Base-by-base conservation (phyloP, 106 monocot genomes). In the Triglochin maritima region DNA sequence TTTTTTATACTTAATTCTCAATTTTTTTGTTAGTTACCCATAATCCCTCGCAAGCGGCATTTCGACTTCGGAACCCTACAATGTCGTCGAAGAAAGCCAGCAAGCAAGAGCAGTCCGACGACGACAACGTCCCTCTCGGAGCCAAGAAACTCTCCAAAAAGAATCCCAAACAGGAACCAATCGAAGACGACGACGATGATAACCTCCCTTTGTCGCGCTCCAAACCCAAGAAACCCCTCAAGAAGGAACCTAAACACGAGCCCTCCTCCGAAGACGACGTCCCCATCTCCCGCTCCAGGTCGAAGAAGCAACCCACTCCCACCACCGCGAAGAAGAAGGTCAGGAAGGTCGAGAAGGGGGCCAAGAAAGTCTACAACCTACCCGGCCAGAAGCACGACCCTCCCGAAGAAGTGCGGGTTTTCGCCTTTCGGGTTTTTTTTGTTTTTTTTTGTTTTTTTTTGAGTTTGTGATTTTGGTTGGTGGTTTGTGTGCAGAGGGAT, bases 301-400 rank as follows among this genome's bases (percentile, higher is more conserved):
- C 10, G 5, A 48, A 46, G 47, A 69, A 7, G 48, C 29, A 29
- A 29, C 29, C 29, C 29, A 29, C 29, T 29, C 29, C 29, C 29
- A 29, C 29, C 29, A 0, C 29, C 29, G 2, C 13, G 47, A 60
- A 9, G 59, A 50, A 29, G 59, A 70, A 59, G 59, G 14, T 56
- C 2, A 7, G 66, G 66, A 63, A 57, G 79, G 63, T 60, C 59
- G 75, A 29, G 64, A 64, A 16, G 29, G 73, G 50, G 76, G 82
- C 73, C 64, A 89, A 64, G 77, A 94, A 86, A 73, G 76, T 81
- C 29, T 95, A 78, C 65, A 73, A 72, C 67, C 75, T 95, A 69
- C 94, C 94, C 2, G 94, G 94, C 45, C 94, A 95, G 70, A 95
- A 83, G 69, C 94, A 95, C 63, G 90, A 90, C 47, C 79, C 79